These are phyloP conservation scores for Fusarium dlaminii DNA, from an alignment of 2,329 filamentous ascomycete genomes.

Conservation along the genomic window DNA sequence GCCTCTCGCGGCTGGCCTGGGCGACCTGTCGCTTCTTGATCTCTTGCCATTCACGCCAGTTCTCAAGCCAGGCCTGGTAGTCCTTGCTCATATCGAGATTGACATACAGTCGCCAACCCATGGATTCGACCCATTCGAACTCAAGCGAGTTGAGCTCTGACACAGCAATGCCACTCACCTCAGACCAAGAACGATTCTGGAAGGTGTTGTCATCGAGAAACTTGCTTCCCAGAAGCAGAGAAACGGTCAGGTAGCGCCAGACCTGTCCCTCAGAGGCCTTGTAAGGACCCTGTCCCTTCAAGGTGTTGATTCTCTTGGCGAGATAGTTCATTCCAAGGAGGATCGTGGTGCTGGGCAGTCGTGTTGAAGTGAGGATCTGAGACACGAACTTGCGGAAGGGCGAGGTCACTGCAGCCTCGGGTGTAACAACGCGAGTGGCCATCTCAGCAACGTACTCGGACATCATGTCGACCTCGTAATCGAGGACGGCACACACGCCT, in stretches of 20 bases:
- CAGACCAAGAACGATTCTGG: constrained; percentile 96
- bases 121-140: constrained; percentile 85
- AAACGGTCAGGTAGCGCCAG: constrained; percentile 87
- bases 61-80: constrained; percentile 69
- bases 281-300: constrained; percentile 66
- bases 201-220: constrained; percentile 98
- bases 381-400: constrained; percentile 92
- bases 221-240: constrained; percentile 89
- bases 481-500: constrained; percentile 91
- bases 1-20: constrained; percentile 59
- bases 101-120: constrained; percentile 86
- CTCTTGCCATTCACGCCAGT: constrained; percentile 67
- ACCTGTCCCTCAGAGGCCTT: constrained; percentile 74
- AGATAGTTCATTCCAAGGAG: constrained; percentile 90
- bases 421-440: constrained; percentile 70
- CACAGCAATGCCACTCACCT: constrained; percentile 90
- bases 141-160: constrained; percentile 86
- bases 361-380: constrained; percentile 88
- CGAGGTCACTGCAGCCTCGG: constrained; percentile 65
- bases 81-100: constrained; percentile 82
- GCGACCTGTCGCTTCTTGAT: constrained; percentile 64
- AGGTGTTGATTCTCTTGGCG: constrained; percentile 81
- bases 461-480: constrained; percentile 97
- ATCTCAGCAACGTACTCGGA: constrained; percentile 94
- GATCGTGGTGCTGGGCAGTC: constrained; percentile 90